Conservation (phyloP, 2,329 filamentous ascomycete species). For the Septoria petroselini region DNA sequence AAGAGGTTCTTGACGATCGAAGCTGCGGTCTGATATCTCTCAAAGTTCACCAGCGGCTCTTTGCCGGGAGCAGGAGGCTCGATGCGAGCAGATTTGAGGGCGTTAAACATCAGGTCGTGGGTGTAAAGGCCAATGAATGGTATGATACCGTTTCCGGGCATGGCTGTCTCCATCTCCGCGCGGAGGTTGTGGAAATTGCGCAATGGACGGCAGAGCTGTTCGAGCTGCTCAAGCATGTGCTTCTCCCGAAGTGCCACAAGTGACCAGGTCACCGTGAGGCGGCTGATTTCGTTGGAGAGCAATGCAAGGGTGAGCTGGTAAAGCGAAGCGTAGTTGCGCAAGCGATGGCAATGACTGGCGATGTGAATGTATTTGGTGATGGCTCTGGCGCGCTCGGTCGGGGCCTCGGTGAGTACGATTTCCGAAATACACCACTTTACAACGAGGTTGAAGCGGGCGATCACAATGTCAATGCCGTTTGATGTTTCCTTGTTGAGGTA, state of each 20-base stretch:
- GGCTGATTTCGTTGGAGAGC: slow-evolving; percentile 67
- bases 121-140: slow-evolving; percentile 80
- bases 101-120: slow-evolving; percentile 78
- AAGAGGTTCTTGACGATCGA: slow-evolving; percentile 75
- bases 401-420: slow-evolving; percentile 67
- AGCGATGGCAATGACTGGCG: slow-evolving; percentile 68
- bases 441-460: slow-evolving; percentile 83
- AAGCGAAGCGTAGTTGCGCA: slow-evolving; percentile 81
- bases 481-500: slow-evolving; percentile 60
- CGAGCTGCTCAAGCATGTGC: slow-evolving; percentile 64
- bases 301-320: slow-evolving; percentile 76
- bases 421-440: slow-evolving; percentile 84
- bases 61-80: slow-evolving; percentile 47
- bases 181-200: slow-evolving; percentile 75
- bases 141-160: slow-evolving; percentile 68
- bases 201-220: slow-evolving; percentile 70
- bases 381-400: slow-evolving; percentile 70
- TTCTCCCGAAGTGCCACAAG: slow-evolving; percentile 65
- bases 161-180: slow-evolving; percentile 67
- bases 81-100: slow-evolving; percentile 72
- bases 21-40: slow-evolving; percentile 72
- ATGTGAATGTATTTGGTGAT: slow-evolving; percentile 82
- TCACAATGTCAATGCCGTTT: slow-evolving; percentile 74
- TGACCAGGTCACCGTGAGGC: slow-evolving; percentile 68
- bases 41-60: slow-evolving; percentile 75